Evolutionary conservation across 1,284 basidiomycete species (phyloP).

Genomic region (Rhodofomes roseus): DNA sequence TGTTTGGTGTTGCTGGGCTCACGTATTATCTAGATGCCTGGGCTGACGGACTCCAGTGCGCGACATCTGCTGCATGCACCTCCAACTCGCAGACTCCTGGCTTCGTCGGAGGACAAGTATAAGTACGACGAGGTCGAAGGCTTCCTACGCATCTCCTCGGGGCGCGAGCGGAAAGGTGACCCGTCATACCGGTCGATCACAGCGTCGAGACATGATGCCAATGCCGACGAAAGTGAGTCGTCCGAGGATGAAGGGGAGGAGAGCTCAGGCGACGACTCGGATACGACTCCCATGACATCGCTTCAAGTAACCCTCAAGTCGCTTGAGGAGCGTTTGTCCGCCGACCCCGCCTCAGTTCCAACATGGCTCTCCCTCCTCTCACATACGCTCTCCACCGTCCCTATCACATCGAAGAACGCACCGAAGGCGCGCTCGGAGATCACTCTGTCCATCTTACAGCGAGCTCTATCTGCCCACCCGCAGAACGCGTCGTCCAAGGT

Average conservation of each 20-base stretch:
- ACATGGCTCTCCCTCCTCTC: constrained; percentile 68
- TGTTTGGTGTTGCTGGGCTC: neutral
- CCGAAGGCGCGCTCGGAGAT: constrained; percentile 65
- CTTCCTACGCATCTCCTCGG: constrained; percentile 51
- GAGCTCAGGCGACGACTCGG: constrained; percentile 30
- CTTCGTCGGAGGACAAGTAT: constrained; percentile 30
- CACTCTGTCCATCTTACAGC: constrained; percentile 59
- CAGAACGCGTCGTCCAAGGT: constrained; percentile 44
- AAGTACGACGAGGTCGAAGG: constrained; percentile 64
- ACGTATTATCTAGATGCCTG: constrained; percentile 38
- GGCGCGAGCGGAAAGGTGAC: constrained; percentile 30
- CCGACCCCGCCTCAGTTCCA: constrained; percentile 47
- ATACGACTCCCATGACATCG: constrained; percentile 39
- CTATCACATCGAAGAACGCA: constrained; percentile 61
- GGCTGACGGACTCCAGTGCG: constrained; percentile 52
- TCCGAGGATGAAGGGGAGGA: constrained; percentile 27
- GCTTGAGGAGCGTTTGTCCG: constrained; percentile 52
- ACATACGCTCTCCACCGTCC: constrained; percentile 55
- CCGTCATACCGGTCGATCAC: constrained; percentile 52
- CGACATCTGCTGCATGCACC: constrained; percentile 47
- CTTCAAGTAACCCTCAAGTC: constrained; percentile 53
- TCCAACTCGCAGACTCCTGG: constrained; percentile 44
- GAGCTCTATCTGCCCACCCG: constrained; percentile 56
- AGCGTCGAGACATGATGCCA: constrained; percentile 28
- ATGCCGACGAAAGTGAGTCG: constrained; percentile 43